These are phyloP conservation scores for Ogataea trehalophila DNA, from an alignment of 805 yeast species.

Conservation along the genomic window DNA sequence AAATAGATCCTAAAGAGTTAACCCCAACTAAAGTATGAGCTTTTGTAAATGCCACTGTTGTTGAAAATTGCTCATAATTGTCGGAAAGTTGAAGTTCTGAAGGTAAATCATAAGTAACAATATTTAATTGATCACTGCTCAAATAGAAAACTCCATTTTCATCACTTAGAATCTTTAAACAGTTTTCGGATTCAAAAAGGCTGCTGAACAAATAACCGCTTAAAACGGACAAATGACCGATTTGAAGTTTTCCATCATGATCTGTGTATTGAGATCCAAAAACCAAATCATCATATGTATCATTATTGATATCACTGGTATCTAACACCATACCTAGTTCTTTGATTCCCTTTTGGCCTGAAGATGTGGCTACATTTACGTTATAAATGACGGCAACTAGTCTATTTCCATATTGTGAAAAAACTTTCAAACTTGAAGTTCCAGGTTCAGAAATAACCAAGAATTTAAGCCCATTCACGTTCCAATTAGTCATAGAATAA, in stretches of 20 bases:
- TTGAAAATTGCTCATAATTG: conserved; percentile 41
- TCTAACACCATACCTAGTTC: conserved; percentile 33
- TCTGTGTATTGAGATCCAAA: conserved; percentile 39
- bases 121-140: conserved; percentile 6
- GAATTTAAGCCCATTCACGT: conserved; percentile 27
- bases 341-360: conserved; percentile 40
- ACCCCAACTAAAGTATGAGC: conserved; percentile 32
- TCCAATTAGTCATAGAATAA: conserved; percentile 28
- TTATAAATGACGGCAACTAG: conserved; percentile 18
- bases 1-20: conserved; percentile 34
- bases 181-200: not conserved
- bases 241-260: conserved; percentile 22
- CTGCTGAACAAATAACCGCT: conserved; percentile 20
- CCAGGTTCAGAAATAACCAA: conserved; percentile 53
- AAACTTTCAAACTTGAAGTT: conserved; percentile 37
- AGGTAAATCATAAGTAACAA: conserved; percentile 18
- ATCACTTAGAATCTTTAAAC: not conserved
- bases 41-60: conserved; percentile 26
- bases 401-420: conserved; percentile 5
- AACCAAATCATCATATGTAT: conserved; percentile 37
- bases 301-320: conserved; percentile 31
- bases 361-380: conserved; percentile 19
- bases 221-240: conserved; percentile 33
- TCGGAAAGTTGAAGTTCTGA: conserved; percentile 4
- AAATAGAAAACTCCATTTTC: conserved; percentile 2